These are phyloP conservation scores for Mimosa pudica DNA, from an alignment of 306 rosid species.

Conservation along the genomic window DNA sequence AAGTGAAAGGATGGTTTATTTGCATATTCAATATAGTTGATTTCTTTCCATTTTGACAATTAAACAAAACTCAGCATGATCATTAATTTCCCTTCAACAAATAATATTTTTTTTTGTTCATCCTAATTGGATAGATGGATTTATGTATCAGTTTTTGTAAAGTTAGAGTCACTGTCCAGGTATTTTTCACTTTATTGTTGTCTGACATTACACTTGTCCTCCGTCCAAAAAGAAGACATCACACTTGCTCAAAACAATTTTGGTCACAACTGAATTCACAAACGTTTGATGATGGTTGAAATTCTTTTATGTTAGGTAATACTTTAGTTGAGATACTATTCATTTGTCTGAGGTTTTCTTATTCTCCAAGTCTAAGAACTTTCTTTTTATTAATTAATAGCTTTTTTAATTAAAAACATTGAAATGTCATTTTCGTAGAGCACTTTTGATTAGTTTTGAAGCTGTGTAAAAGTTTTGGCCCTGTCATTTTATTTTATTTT, in stretches of 20 bases:
- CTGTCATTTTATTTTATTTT: background rate
- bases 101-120: slow-evolving; percentile 14
- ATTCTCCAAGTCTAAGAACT: background rate
- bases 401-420: background rate
- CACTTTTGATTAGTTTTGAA: slow-evolving; percentile 13
- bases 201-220: slow-evolving; percentile 12
- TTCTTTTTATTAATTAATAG: background rate
- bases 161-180: slow-evolving; percentile 17
- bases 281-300: slow-evolving; percentile 7
- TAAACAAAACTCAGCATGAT: slow-evolving; percentile 12
- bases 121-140: slow-evolving; percentile 26
- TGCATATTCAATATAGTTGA: slow-evolving; percentile 18
- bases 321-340: slow-evolving; percentile 19
- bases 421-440: slow-evolving; percentile 26
- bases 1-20: background rate
- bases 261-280: slow-evolving; percentile 17
- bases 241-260: slow-evolving; percentile 15
- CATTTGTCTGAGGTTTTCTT: background rate
- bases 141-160: slow-evolving; percentile 18
- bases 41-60: slow-evolving; percentile 24
- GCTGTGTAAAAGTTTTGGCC: background rate
- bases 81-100: slow-evolving; percentile 18
- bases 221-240: background rate
- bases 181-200: slow-evolving; percentile 14
- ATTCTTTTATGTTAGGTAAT: slow-evolving; percentile 26